Evolutionary conservation across 2,329 filamentous ascomycete species (phyloP), one percentile per base, ranked within the genome.

Genomic region (Plenodomus tracheiphilus): DNA sequence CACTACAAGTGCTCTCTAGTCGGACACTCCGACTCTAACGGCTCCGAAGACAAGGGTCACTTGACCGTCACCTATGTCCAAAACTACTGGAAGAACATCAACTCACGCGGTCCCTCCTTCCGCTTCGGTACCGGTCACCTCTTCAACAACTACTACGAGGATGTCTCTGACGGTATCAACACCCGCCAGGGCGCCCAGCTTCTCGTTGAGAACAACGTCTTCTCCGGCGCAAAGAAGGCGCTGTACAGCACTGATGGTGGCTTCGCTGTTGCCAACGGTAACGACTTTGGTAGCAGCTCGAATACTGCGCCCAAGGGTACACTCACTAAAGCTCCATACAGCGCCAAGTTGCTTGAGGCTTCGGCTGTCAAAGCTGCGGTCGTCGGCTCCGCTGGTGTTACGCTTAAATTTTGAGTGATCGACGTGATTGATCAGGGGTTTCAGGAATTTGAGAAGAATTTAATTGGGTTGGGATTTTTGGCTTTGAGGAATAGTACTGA

Each of bases 101-200:
- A 85, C 77, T 85, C 81, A 7, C 85, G 85, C 46, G 75, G 73
- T 0, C 85, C 86, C 4, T 82, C 79, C 3, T 66, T 87, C 67
- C 84, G 85, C 58, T 88, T 88, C 74, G 85, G 85, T 21, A 86
- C 82, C 36, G 83, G 75, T 10, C 85, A 88, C 72, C 66, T 82
- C 59, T 82, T 79, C 75, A 85, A 82, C 76, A 78, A 68, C 64
- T 77, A 75, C 68, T 72, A 69, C 53, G 70, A 75, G 30, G 60
- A 63, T 19, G 65, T 71, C 16, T 56, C 53, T 20, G 70, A 74
- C 43, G 74, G 70, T 16, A 69, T 77, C 54, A 75, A 77, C 66
- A 72, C 73, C 7, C 70, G 75, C 41, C 61, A 70, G 46, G 73
- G 73, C 38, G 75, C 75, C 0, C 70, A 77, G 59, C 57, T 74